Percentiles rank a stretch among this genome's conserved stretches.
These are phyloP conservation scores for Exutisphaerella laricina DNA, from an alignment of 2,329 filamentous ascomycete genomes.

Conservation along the genomic window DNA sequence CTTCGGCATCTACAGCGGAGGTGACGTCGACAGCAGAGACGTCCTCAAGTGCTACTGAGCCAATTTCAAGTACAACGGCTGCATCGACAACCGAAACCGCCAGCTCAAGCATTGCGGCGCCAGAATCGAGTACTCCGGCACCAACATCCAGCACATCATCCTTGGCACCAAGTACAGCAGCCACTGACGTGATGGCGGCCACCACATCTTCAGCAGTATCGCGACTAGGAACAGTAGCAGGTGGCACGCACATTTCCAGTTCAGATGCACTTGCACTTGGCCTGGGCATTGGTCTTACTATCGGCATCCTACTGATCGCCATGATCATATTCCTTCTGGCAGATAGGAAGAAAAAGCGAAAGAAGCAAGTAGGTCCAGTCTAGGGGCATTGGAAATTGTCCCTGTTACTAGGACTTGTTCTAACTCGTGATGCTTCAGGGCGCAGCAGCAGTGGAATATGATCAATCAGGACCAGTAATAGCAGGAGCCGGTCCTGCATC, in stretches of 20 bases:
- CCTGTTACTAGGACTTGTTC: not conserved
- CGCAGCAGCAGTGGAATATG: not conserved
- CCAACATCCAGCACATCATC: not conserved
- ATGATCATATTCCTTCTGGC: not conserved
- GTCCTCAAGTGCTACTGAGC: not conserved
- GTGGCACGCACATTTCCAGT: not conserved
- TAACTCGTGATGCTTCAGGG: not conserved
- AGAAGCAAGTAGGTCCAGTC: not conserved
- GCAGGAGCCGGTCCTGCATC: not conserved
- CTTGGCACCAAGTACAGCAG: not conserved
- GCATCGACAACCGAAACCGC: not conserved
- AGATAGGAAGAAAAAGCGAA: not conserved
- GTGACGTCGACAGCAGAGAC: no score
- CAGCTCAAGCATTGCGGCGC: not conserved
- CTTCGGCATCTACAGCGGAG: not conserved
- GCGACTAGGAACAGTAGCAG: not conserved
- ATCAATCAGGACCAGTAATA: not conserved
- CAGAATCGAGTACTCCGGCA: not conserved
- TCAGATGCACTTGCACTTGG: constrained; percentile 1
- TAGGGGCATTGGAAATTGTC: not conserved
- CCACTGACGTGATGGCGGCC: not conserved
- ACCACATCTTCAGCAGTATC: not conserved
- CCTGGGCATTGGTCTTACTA: constrained; percentile 9
- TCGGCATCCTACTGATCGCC: constrained; percentile 1
- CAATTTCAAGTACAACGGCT: not conserved